Conservation (phyloP, 2,329 filamentous ascomycete genomes). For the Delphinella strobiligena region DNA sequence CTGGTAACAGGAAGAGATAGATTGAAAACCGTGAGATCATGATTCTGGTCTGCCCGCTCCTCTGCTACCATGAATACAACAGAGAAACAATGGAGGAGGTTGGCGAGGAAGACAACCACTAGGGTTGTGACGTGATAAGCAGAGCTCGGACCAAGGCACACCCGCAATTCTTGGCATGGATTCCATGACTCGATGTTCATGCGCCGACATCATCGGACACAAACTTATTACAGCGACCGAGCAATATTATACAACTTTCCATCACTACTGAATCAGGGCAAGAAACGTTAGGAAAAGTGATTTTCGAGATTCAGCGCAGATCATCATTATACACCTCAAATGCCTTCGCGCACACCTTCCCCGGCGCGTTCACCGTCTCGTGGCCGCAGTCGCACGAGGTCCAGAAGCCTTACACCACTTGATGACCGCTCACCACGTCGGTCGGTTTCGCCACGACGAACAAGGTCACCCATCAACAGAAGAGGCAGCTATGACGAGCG, state of each 20-base stretch:
- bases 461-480: background rate
- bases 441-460: conserved; percentile 5
- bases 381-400: conserved; percentile 1
- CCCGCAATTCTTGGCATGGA: background rate
- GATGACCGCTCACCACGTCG: conserved; percentile 1
- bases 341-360: conserved; percentile 5
- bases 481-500: conserved; percentile 1
- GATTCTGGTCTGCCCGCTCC: too few relatives aligned
- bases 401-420: too few relatives aligned
- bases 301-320: too few relatives aligned
- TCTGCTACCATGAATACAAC: too few relatives aligned
- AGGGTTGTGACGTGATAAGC: background rate
- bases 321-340: conserved; percentile 1
- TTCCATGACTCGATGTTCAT: background rate
- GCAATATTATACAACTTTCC: background rate
- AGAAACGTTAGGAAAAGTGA: too few relatives aligned
- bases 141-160: conserved; percentile 2
- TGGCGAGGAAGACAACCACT: background rate
- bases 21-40: conserved; percentile 11
- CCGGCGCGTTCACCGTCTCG: conserved; percentile 1
- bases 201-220: too few relatives aligned
- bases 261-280: too few relatives aligned
- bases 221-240: conserved; percentile 1
- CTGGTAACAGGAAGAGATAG: conserved; percentile 15
- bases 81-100: background rate